Evolutionary conservation across 306 rosid genomes (phyloP), one percentile per base, ranked within the genome.

Genomic region (Quercus robur): DNA sequence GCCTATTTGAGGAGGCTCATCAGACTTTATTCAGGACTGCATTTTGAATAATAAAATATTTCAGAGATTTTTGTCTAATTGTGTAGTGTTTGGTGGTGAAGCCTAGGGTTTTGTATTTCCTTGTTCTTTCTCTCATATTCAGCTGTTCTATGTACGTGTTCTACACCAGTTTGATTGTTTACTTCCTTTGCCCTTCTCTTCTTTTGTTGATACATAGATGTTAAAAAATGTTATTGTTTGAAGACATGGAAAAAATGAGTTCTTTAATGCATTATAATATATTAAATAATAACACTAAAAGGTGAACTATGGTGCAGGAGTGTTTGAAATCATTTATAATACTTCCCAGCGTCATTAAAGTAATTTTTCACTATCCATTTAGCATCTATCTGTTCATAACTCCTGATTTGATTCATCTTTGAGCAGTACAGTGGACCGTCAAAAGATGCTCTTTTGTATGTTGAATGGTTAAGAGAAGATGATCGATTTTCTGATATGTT

Each of bases 391-490:
- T 72, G 11, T 79, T 52, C 26, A 75, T 69, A 30, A 75, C 49
- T 73, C 61, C 5, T 72, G 81, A 73, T 85, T 52, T 84, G 31
- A 72, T 78, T 56, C 73, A 74, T 83, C 80, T 81, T 79, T 78
- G 72, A 78, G 80, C 98, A 93, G 99, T 95, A 85, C 84, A 95
- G 99, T 84, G 99, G 98, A 57, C 98, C 96, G 13, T 89, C 87
- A 25, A 90, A 88, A 88, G 94, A 90, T 69, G 98, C 98, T 55
- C 59, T 91, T 73, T 83, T 84, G 0, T 95, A 95, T 85, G 93
- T 91, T 75, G 81, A 86, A 82, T 95, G 98, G 99, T 74, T 95
- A 77, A 93, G 88, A 80, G 87, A 82, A 77, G 98, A 95, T 81
- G 57, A 74, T 26, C 89, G 93, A 83, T 95, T 95, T 89, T 90